Conservation (phyloP, 441 rosid species). For the Dalechampia spathulata region DNA sequence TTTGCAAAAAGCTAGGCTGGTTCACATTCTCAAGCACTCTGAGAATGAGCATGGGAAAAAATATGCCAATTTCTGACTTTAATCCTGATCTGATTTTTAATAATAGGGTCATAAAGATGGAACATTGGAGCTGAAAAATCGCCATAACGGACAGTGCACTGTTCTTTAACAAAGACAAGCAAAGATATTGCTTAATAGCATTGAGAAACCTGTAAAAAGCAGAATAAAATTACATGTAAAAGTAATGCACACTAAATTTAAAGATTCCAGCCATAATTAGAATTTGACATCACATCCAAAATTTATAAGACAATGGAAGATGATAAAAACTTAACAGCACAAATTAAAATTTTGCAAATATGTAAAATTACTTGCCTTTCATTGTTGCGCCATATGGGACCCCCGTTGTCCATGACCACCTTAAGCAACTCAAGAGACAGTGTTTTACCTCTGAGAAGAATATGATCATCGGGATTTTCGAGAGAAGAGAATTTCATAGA, state of each 20-base stretch:
- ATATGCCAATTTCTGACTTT: conserved; percentile 92
- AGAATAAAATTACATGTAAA: conserved; percentile 14
- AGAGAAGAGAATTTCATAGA: conserved; percentile 93
- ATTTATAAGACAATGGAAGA: too few relatives aligned
- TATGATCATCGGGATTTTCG: conserved; percentile 86
- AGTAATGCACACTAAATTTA: too few relatives aligned
- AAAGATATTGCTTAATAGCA: conserved; percentile 82
- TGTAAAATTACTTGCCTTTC: conserved; percentile 64
- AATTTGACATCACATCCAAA: too few relatives aligned
- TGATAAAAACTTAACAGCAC: too few relatives aligned
- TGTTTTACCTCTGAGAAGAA: conserved; percentile 84
- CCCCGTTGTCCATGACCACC: conserved; percentile 72
- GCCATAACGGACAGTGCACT: conserved; percentile 97
- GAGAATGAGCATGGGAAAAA: conserved; percentile 95
- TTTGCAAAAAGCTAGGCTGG: conserved; percentile 98
- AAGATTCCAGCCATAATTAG: too few relatives aligned
- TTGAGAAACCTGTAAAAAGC: conserved; percentile 68
- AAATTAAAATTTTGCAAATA: too few relatives aligned
- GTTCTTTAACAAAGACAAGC: conserved; percentile 89
- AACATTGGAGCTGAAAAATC: conserved; percentile 92
- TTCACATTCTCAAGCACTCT: conserved; percentile 97
- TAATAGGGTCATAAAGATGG: conserved; percentile 70
- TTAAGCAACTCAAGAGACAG: conserved; percentile 84
- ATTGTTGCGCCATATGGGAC: conserved; percentile 73
- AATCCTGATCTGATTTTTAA: conserved; percentile 74